phyloP scores from a whole-genome alignment of 495 filamentous ascomycete species.

The Penicillium alfredii region DNA sequence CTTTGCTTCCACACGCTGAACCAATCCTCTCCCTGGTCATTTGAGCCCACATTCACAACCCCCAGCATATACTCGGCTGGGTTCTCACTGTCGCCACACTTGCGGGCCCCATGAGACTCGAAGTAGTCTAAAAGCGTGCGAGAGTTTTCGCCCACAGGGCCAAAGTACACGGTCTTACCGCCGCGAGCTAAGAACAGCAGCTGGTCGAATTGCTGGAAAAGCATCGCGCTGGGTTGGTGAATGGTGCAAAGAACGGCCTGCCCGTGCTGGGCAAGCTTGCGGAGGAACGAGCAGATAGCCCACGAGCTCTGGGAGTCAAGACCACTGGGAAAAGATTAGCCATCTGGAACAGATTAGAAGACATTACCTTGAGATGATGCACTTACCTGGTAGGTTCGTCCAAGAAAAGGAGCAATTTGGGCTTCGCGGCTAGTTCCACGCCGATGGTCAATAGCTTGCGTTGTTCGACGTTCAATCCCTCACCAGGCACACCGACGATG shows the following conservation, averaged over 20 bases:
- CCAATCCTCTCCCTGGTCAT: constrained; percentile 57
- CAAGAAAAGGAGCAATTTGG: constrained; percentile 79
- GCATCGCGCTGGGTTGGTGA: constrained; percentile 85
- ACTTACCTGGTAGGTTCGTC: constrained; percentile 67
- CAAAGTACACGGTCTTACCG: constrained; percentile 81
- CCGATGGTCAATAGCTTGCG: constrained; percentile 85
- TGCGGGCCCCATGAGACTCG: constrained; percentile 59
- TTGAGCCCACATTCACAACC: constrained; percentile 45
- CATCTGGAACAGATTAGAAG: not conserved
- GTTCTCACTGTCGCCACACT: constrained; percentile 63
- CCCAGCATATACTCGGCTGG: constrained; percentile 92
- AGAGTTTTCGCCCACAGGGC: constrained; percentile 72
- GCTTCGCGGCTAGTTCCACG: constrained; percentile 84
- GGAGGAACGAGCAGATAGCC: constrained; percentile 71
- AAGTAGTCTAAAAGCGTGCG: constrained; percentile 68
- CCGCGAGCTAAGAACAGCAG: constrained; percentile 74
- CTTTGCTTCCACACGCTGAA: constrained; percentile 65
- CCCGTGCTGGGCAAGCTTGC: constrained; percentile 76
- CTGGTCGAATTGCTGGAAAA: constrained; percentile 89
- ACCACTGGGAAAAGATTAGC: constrained; percentile 45
- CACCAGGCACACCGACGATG: constrained; percentile 38
- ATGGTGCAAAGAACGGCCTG: constrained; percentile 94
- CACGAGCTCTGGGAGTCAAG: constrained; percentile 80
- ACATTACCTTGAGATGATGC: not conserved
- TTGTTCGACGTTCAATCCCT: constrained; percentile 83